Evolutionary conservation across 805 yeast genomes (phyloP), one percentile per base, ranked within the genome.

Genomic region (Hanseniaspora hatyaiensis): DNA sequence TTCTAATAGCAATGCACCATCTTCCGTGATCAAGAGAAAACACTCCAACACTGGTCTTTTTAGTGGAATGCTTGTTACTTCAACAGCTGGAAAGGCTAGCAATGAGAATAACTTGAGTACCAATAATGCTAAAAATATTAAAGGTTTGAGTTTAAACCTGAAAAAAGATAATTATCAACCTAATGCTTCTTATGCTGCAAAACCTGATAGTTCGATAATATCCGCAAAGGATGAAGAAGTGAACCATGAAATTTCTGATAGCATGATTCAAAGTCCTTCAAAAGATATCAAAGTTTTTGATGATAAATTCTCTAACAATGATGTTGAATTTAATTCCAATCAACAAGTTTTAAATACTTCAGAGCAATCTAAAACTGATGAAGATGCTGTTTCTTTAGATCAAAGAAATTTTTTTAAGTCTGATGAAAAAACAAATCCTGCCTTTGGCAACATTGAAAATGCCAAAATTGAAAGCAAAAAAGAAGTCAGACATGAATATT

Each of bases 41-140:
- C 60, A 59, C 3, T 59, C 63, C 15, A 54, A 55, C 12, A 55
- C 59, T 20, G 55, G 59, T 8, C 37, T 60, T 23, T 56, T 59
- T 26, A 52, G 57, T 3, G 52, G 55, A 8, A 52, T 58, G 52
- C 31, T 56, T 5, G 54, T 51, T 36, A 47, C 55, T 11, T 15
- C 45, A 22, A n/a, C 36, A 12, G 28, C 34, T 4, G 33, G 15
- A 8, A 24, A 32, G 6, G n/a, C 30, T 3, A 18, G 23, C 13
- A 30, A 24, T n/a, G 34, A 33, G 13, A 29, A 29, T 39, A 20
- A 28, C 9, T 19, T 16, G 19, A 22, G 24, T 16, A 37, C n/a
- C 20, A 19, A 13, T 6, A 16, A 13, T 13, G 37, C 23, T 12
- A 47, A 34, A 30, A 47, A 47, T 34, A 31, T 33, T 3, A 47